Evolutionary conservation across 2,329 filamentous ascomycete species (phyloP).

Genomic region (Fonsecaea nubica): DNA sequence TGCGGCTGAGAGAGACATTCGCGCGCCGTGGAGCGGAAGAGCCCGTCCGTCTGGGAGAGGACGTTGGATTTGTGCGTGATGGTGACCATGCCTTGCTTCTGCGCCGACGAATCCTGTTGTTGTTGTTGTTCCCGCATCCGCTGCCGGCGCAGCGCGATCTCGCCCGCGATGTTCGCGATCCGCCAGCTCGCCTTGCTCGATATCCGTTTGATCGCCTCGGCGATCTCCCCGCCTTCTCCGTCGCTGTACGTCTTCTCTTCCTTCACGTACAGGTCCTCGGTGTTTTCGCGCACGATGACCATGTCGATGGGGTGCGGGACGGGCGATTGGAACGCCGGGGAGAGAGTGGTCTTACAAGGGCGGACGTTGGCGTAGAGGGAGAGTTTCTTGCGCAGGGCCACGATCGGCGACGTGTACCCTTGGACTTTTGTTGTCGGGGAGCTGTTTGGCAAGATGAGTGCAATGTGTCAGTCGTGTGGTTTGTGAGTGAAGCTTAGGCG

Average conservation of each 20-base stretch:
- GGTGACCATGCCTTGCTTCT: slow-evolving; percentile 75
- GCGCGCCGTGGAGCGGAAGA: slow-evolving; percentile 84
- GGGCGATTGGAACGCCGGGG: slow-evolving; percentile 49
- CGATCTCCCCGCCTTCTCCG: slow-evolving; percentile 75
- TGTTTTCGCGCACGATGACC: slow-evolving; percentile 98
- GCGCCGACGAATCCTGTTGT: slow-evolving; percentile 45
- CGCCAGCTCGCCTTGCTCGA: slow-evolving; percentile 81
- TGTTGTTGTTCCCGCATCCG: slow-evolving; percentile 67
- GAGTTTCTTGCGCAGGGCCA: slow-evolving; percentile 92
- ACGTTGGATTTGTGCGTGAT: slow-evolving; percentile 99
- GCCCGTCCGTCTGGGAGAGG: slow-evolving; percentile 90
- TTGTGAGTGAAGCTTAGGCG: background rate
- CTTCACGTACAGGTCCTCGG: slow-evolving; percentile 97
- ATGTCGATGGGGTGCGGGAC: slow-evolving; percentile 77
- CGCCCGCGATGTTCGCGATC: slow-evolving; percentile 91
- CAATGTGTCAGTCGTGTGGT: slow-evolving; percentile 10
- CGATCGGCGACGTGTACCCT: slow-evolving; percentile 96
- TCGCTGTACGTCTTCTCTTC: slow-evolving; percentile 85
- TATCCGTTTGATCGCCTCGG: slow-evolving; percentile 98
- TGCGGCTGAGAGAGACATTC: slow-evolving; percentile 70
- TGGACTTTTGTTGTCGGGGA: slow-evolving; percentile 88
- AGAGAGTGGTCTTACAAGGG: slow-evolving; percentile 82
- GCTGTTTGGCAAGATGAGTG: slow-evolving; percentile 47
- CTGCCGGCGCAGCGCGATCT: slow-evolving; percentile 88
- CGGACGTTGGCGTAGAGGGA: slow-evolving; percentile 97